Conservation (phyloP, 2,329 filamentous ascomycete genomes). For the Drechslera avenae region DNA sequence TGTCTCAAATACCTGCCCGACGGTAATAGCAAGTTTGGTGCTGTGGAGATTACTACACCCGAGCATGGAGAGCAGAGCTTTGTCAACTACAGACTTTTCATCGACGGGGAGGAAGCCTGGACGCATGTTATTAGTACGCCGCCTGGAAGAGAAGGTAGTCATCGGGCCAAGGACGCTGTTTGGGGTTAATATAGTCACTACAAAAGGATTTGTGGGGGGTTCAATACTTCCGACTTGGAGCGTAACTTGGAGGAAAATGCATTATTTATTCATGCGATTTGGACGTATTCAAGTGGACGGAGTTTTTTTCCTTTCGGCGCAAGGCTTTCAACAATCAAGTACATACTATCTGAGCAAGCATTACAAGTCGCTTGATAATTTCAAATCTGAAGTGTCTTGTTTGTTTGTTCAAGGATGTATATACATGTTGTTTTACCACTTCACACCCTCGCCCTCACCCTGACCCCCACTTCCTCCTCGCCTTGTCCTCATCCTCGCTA, state of each 20-base stretch:
- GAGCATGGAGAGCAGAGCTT: constrained; percentile 69
- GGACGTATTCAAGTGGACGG: no score
- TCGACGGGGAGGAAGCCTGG: constrained; percentile 83
- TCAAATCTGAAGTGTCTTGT: no score
- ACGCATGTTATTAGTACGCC: constrained; percentile 58
- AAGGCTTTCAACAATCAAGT: no score
- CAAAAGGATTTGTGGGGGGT: not conserved
- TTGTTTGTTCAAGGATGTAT: no score
- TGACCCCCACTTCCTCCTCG: constrained; percentile 51
- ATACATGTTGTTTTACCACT: no score
- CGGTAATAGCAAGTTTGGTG: constrained; percentile 88
- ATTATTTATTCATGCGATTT: no score
- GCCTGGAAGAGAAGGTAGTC: constrained; percentile 46
- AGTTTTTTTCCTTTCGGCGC: no score
- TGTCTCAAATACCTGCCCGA: constrained; percentile 84
- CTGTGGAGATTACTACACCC: constrained; percentile 75
- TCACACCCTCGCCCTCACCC: not conserved
- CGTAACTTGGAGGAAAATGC: no score
- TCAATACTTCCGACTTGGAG: no score
- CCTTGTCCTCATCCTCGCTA: constrained; percentile 76
- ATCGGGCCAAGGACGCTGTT: constrained; percentile 53
- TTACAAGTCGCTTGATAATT: no score
- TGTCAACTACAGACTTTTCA: constrained; percentile 78
- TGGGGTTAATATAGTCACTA: constrained; percentile 44
- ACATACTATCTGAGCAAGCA: no score